phyloP scores from a whole-genome alignment of 257 asterid genomes.

The Eustoma russellianum region DNA sequence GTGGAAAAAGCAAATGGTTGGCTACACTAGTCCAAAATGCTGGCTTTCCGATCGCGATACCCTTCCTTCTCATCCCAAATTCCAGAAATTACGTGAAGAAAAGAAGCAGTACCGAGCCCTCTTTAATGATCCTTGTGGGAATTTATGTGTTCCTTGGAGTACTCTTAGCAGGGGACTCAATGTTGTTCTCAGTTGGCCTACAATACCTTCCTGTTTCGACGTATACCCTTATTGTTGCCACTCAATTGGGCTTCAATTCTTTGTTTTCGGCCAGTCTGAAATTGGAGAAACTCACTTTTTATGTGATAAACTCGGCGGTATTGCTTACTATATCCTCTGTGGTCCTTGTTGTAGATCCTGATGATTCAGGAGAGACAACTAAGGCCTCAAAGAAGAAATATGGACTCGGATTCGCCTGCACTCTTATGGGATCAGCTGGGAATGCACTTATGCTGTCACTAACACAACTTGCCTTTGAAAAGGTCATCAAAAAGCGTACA shows the following conservation, averaged over 20 bases:
- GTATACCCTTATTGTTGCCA: conserved; percentile 36
- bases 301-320: conserved; percentile 35
- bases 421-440: conserved; percentile 28
- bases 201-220: conserved; percentile 45
- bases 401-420: conserved; percentile 23
- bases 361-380: conserved; percentile 25
- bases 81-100: neutral
- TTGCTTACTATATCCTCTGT: conserved; percentile 44
- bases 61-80: conserved; percentile 33
- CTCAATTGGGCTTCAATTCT: conserved; percentile 52
- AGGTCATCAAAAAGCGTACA: conserved; percentile 14
- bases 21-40: conserved; percentile 47
- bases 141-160: conserved; percentile 31
- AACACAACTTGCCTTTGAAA: conserved; percentile 25
- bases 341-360: conserved; percentile 39
- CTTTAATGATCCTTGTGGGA: conserved; percentile 2
- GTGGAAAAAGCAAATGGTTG: conserved; percentile 67
- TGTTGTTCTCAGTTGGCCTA: conserved; percentile 40
- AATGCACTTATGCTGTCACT: conserved; percentile 23
- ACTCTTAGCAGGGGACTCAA: conserved; percentile 17
- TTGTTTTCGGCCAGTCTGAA: conserved; percentile 41
- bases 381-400: conserved; percentile 10
- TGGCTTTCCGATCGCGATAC: conserved; percentile 63
- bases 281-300: conserved; percentile 31
- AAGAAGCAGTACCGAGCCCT: conserved; percentile 7